Base-by-base conservation (phyloP, 352 stramenopile genomes). In the Thraustotheca clavata region DNA sequence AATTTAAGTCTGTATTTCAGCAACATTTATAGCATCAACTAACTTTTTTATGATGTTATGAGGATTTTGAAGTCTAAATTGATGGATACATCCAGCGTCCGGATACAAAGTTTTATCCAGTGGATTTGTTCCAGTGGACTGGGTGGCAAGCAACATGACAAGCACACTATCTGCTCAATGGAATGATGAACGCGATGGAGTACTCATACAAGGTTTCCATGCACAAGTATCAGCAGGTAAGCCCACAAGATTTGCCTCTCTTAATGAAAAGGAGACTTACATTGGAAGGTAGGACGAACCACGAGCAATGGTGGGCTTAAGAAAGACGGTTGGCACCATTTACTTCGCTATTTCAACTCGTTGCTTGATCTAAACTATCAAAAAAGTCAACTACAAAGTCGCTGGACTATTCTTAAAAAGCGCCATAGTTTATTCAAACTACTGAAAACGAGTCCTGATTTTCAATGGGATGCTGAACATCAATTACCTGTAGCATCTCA, bases 101-200 rank as follows among this genome's bases (percentile, higher is more conserved):
- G 43, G 43, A 52, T 52, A 31, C 39, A 35, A 31, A 31, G 43
- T n/a, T n/a, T n/a, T n/a, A 52, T 52, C 43, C 43, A 52, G 43
- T 52, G 43, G 31, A 52, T 31, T 52, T 24, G 43, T 52, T 52
- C 43, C 43, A 52, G 9, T 52, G 43, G 43, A 52, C 24, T 52
- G 43, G 31, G 43, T 52, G 43, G 43, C 34, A 24, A 31, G n/a
- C n/a, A 52, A 31, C 43, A 52, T 52, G 43, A 26, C 43, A 52
- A 52, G 43, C 43, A 52, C 11, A 11, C 11, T 14, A 24, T 52
- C 43, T 24, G 43, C 43, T 24, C 43, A 52, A 31, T 52, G 43
- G 43, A 52, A 52, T 31, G 43, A 52, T 31, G 43, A 52, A 24
- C 43, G 43, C 11, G 43, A 52, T 31, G 43, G 43, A 24, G 43